Evolutionary conservation across 768 basidiomycete species (phyloP).

Genomic region (Phylloporus sp.): DNA sequence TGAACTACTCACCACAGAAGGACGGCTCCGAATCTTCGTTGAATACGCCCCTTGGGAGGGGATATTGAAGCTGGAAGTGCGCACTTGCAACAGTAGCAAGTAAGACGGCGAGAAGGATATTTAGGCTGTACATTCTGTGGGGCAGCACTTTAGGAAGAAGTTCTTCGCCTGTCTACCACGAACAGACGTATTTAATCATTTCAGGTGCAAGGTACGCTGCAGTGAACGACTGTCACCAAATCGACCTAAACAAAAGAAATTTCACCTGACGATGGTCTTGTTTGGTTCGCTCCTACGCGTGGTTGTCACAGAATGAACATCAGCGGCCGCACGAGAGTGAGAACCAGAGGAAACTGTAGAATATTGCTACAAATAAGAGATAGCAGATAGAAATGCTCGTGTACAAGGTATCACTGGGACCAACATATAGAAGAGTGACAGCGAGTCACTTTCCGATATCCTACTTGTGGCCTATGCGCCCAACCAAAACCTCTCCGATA

Average conservation of each 20-base stretch:
- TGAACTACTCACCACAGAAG: conserved; percentile 57
- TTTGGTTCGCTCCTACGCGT: conserved; percentile 15
- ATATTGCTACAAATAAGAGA: too few species aligned
- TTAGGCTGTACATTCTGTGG: conserved; percentile 31
- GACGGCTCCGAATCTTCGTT: conserved; percentile 49
- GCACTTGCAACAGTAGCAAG: conserved; percentile 47
- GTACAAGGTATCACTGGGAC: neutral
- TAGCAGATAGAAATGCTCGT: too few species aligned
- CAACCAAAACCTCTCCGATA: conserved; percentile 70
- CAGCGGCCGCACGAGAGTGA: too few species aligned
- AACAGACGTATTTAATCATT: conserved; percentile 8
- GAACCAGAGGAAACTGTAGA: too few species aligned
- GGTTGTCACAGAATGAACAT: too few species aligned
- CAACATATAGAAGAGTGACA: neutral
- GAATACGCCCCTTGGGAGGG: conserved; percentile 66
- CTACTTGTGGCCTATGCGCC: conserved; percentile 39
- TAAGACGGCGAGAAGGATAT: conserved; percentile 33
- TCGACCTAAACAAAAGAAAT: conserved; percentile 6
- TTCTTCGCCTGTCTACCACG: neutral
- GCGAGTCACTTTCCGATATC: neutral
- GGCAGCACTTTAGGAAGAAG: neutral
- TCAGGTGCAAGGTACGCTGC: neutral
- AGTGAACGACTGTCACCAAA: too few species aligned
- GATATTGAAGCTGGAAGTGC: conserved; percentile 80
- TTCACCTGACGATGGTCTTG: conserved; percentile 19